Evolutionary conservation across 2,329 filamentous ascomycete genomes (phyloP).

Genomic region (Tolypocladium amazonense): DNA sequence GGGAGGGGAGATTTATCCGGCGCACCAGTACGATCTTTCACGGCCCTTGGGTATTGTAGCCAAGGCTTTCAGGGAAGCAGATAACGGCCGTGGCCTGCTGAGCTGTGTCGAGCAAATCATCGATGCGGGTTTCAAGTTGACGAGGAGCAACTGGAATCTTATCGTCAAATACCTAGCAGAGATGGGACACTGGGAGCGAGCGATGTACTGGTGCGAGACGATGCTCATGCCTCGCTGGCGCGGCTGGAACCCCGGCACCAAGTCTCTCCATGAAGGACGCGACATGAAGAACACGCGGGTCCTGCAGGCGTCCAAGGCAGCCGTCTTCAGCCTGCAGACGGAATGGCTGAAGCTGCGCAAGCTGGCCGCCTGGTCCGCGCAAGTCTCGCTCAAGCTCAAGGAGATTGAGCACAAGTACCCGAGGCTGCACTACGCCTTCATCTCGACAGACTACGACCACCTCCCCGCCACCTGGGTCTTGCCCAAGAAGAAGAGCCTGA

Average conservation of each 20-base stretch:
- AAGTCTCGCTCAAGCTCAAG: slow-evolving; percentile 27
- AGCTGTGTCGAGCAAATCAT: slow-evolving; percentile 45
- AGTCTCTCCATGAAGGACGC: slow-evolving; percentile 21
- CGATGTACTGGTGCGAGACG: slow-evolving; percentile 65
- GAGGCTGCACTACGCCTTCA: slow-evolving; percentile 29
- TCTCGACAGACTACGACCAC: slow-evolving; percentile 17
- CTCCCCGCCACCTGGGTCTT: slow-evolving; percentile 15
- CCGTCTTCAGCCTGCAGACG: slow-evolving; percentile 36
- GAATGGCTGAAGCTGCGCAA: slow-evolving; percentile 39
- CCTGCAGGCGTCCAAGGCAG: slow-evolving; percentile 21
- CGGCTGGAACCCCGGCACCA: slow-evolving; percentile 47
- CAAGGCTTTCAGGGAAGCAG: slow-evolving; percentile 27
- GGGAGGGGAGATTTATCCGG: slow-evolving; percentile 26
- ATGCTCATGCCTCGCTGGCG: slow-evolving; percentile 70
- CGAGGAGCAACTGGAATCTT: slow-evolving; percentile 71
- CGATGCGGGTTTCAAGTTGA: slow-evolving; percentile 59
- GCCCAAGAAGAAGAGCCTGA: slow-evolving; percentile 13
- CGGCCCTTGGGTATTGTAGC: slow-evolving; percentile 39
- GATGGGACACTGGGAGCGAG: slow-evolving; percentile 48
- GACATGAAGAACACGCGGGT: slow-evolving; percentile 23
- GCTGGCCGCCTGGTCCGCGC: slow-evolving; percentile 36
- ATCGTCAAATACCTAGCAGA: slow-evolving; percentile 59
- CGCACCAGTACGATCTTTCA: slow-evolving; percentile 42
- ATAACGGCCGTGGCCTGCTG: slow-evolving; percentile 35
- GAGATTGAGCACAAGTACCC: slow-evolving; percentile 29